phyloP scores from a whole-genome alignment of 208 protist genomes.

The Spongospora subterranea region DNA sequence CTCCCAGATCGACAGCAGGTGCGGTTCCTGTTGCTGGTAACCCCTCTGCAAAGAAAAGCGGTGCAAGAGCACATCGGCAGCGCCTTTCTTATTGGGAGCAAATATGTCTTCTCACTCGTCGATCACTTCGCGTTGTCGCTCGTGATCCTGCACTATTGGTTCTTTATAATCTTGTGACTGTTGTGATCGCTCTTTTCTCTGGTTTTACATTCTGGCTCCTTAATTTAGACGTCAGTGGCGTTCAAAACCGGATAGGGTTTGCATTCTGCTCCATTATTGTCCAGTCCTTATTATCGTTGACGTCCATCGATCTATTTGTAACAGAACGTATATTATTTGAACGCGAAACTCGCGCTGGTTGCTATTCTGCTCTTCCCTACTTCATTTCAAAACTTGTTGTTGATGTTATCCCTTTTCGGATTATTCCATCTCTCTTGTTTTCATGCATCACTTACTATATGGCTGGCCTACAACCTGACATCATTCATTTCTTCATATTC shows the following conservation, averaged over 20 bases:
- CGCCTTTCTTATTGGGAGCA: not conserved
- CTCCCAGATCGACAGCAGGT: too few relatives aligned
- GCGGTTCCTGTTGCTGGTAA: not conserved
- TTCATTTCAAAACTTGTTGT: slow-evolving; percentile 22
- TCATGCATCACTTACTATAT: slow-evolving; percentile 6
- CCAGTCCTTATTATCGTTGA: slow-evolving; percentile 1
- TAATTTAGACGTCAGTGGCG: slow-evolving; percentile 17
- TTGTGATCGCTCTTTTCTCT: not conserved
- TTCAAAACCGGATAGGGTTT: slow-evolving; percentile 33
- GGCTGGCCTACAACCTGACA: not conserved
- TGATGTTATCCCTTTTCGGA: slow-evolving; percentile 41
- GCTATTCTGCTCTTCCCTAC: slow-evolving; percentile 24
- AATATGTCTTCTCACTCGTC: not conserved
- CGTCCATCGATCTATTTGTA: slow-evolving; percentile 37
- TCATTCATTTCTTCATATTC: slow-evolving; percentile 41
- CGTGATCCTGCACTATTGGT: not conserved
- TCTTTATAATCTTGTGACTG: slow-evolving; percentile 13
- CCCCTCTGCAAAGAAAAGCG: not conserved
- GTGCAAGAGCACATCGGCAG: not conserved
- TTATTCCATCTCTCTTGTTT: not conserved
- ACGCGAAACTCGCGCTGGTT: slow-evolving; percentile 6
- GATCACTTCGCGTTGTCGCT: not conserved
- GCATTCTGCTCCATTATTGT: slow-evolving; percentile 13
- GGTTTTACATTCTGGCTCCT: not conserved
- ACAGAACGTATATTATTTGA: slow-evolving; percentile 28